These are phyloP conservation scores for Russula compacta DNA, from an alignment of 768 basidiomycete species.

Conservation along the genomic window DNA sequence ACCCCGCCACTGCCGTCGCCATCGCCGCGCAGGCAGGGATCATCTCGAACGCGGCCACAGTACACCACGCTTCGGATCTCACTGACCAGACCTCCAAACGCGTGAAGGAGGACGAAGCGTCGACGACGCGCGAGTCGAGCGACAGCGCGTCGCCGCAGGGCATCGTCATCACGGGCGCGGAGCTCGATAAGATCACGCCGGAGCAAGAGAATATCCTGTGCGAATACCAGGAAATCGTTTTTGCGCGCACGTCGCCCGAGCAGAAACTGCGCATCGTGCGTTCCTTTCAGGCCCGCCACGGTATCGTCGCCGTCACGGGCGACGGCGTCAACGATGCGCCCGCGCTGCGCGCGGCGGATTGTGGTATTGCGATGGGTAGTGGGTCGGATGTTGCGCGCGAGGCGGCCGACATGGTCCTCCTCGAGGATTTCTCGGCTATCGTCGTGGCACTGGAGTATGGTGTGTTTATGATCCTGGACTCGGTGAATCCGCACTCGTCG, in stretches of 20 bases:
- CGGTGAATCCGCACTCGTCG: neutral
- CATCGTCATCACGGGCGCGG: constrained; percentile 36
- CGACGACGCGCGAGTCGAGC: neutral
- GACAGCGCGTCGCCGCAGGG: constrained; percentile 23
- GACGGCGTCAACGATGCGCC: constrained; percentile 59
- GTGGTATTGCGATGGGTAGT: constrained; percentile 51
- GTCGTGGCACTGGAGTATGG: constrained; percentile 58
- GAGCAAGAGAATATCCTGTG: constrained; percentile 24
- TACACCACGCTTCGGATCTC: constrained; percentile 35
- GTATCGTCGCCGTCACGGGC: constrained; percentile 55
- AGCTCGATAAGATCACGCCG: constrained; percentile 17
- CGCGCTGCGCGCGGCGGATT: constrained; percentile 49
- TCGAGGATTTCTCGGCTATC: constrained; percentile 59
- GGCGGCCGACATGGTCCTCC: constrained; percentile 54
- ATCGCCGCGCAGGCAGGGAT: constrained; percentile 58
- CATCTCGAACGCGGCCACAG: constrained; percentile 30
- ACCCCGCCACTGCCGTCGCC: constrained; percentile 50
- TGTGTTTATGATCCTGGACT: neutral
- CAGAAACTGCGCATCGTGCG: constrained; percentile 60
- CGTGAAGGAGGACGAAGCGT: constrained; percentile 27
- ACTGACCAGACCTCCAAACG: constrained; percentile 23
- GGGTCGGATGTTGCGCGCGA: constrained; percentile 45
- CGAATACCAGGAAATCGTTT: constrained; percentile 43
- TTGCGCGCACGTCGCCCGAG: constrained; percentile 54
- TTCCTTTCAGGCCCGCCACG: constrained; percentile 41